These are phyloP conservation scores for Trypanosoma theileri DNA, from an alignment of 208 protist species.

Conservation along the genomic window DNA sequence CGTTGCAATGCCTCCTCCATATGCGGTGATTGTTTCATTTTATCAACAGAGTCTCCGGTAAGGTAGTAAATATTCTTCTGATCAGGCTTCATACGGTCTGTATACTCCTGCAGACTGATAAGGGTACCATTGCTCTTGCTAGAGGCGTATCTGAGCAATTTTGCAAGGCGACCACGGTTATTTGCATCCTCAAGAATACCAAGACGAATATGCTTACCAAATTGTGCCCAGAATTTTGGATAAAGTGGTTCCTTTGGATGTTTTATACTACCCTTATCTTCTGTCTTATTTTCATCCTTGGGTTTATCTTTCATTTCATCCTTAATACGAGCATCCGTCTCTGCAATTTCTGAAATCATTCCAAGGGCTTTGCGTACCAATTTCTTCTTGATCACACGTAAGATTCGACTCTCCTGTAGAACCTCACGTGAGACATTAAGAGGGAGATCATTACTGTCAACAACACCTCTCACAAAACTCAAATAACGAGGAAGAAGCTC, in stretches of 20 bases:
- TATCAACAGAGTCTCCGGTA: constrained; percentile 72
- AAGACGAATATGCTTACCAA: constrained; percentile 96
- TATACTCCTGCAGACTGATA: constrained; percentile 90
- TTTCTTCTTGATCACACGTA: constrained; percentile 98
- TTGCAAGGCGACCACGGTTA: constrained; percentile 95
- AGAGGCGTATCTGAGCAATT: constrained; percentile 96
- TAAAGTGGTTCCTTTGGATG: constrained; percentile 76
- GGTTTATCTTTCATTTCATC: constrained; percentile 9
- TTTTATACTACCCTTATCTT: constrained; percentile 33
- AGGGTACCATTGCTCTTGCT: constrained; percentile 70
- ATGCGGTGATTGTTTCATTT: constrained; percentile 82
- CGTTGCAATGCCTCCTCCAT: constrained; percentile 80
- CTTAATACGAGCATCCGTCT: constrained; percentile 64
- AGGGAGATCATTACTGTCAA: constrained; percentile 99
- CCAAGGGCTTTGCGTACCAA: constrained; percentile 93
- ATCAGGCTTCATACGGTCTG: constrained; percentile 92
- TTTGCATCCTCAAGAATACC: constrained; percentile 97
- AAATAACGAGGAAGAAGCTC: constrained; percentile 96
- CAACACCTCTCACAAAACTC: constrained; percentile 96
- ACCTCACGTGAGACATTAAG: constrained; percentile 99
- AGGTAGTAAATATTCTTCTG: constrained; percentile 96
- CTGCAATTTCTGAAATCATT: constrained; percentile 94
- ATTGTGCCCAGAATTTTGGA: constrained; percentile 94
- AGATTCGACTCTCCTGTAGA: constrained; percentile 97
- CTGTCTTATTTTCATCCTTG: constrained; percentile 41